Evolutionary conservation across 2,329 filamentous ascomycete genomes (phyloP), one percentile per base, ranked within the genome.

Genomic region (Dichotomopilus funicola): DNA sequence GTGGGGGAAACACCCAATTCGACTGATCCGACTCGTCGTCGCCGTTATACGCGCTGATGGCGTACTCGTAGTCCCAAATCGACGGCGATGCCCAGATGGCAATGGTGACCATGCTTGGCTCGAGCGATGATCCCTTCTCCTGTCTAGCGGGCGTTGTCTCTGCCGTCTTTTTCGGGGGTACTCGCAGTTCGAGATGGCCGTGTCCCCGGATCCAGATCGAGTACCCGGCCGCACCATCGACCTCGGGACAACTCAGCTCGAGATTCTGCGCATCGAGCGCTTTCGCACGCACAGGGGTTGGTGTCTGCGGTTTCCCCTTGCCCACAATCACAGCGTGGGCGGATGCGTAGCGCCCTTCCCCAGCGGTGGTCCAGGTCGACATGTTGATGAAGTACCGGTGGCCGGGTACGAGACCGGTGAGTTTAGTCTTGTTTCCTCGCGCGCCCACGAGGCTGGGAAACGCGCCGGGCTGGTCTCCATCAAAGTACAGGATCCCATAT

Each of bases 21-120:
- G 56, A 59, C 12, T 48, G 6, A 1, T 33, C 37, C 7, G 59
- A 61, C 9, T 40, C 36, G 37, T 52, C 53, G n/a, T 53, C 46
- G 6, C 58, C 55, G 36, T 62, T 63, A 50, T 59, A 59, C 1
- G 57, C 56, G 5, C 37, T 51, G 35, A 63, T 55, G 4, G 61
- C 57, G 48, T 57, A 63, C 34, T 56, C 38, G 13, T 36, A 55
- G 3, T 53, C 56, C 59, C 59, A 57, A 11, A 41, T 31, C n/a
- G 19, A 55, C n/a, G 37, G 53, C 19, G 19, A 27, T 27, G 40
- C 40, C 40, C 6, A 42, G 40, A 42, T 42, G 40, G 40, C 40
- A 27, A 27, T 27, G 19, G 19, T 27, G 19, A 27, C 19, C 19
- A 3, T 27, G 19, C 19, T 27, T 27, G 19, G 19, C 19, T 27